These are phyloP conservation scores for Colletotrichum tropicale DNA, from an alignment of 2,329 filamentous ascomycete species.

Conservation along the genomic window DNA sequence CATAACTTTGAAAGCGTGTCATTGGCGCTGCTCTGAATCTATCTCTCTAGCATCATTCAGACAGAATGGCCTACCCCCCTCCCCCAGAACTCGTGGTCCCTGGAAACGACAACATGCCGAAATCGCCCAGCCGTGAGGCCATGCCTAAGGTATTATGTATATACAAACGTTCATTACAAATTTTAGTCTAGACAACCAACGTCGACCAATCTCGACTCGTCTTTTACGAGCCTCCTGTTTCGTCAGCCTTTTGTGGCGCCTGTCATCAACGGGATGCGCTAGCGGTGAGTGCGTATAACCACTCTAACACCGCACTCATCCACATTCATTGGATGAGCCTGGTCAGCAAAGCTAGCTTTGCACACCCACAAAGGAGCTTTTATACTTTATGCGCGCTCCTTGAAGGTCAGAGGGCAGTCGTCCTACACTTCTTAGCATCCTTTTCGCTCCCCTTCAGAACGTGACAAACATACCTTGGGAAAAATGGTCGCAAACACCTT, in stretches of 20 bases:
- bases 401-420: conserved; percentile 81
- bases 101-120: not conserved
- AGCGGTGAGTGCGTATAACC: not conserved
- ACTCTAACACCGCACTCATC: not conserved
- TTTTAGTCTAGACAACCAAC: conserved; percentile 1
- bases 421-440: conserved; percentile 56
- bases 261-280: not conserved
- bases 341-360: not conserved
- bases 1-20: not conserved
- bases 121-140: not conserved
- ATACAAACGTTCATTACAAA: conserved; percentile 16
- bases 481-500: conserved; percentile 99
- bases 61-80: not conserved
- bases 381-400: conserved; percentile 47
- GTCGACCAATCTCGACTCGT: conserved; percentile 4
- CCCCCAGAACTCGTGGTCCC: not conserved
- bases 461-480: conserved; percentile 73
- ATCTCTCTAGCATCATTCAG: not conserved
- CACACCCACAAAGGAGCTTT: not conserved
- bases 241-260: not conserved
- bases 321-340: not conserved
- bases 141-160: conserved; percentile 6
- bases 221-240: not conserved
- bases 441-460: no score
- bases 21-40: not conserved